These are phyloP conservation scores for Fusarium neocosmosporiellum DNA, from an alignment of 2,329 filamentous ascomycete genomes.

Conservation along the genomic window DNA sequence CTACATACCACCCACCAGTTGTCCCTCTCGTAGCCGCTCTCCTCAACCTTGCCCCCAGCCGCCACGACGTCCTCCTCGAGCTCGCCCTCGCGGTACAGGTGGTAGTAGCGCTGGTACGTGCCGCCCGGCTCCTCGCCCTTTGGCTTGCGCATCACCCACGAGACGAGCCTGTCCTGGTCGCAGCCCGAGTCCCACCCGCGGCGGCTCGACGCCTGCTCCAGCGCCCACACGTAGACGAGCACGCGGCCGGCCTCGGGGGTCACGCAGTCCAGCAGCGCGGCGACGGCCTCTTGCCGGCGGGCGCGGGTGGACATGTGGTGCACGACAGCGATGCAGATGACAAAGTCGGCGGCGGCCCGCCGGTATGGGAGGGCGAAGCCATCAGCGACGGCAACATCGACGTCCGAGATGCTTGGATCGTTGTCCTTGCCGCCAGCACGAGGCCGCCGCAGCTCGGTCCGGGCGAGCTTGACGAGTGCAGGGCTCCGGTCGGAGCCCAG, in stretches of 20 bases:
- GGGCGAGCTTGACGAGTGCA: slow-evolving; percentile 64
- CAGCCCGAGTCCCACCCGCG: slow-evolving; percentile 88
- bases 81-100: slow-evolving; percentile 89
- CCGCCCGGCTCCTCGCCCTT: slow-evolving; percentile 53
- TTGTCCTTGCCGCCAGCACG: slow-evolving; percentile 22
- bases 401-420: slow-evolving; percentile 52
- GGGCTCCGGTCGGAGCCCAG: slow-evolving; percentile 85
- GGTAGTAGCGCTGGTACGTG: slow-evolving; percentile 92
- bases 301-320: slow-evolving; percentile 88
- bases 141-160: slow-evolving; percentile 78
- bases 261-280: slow-evolving; percentile 76
- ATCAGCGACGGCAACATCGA: slow-evolving; percentile 82
- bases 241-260: slow-evolving; percentile 71
- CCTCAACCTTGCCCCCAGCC: slow-evolving; percentile 80
- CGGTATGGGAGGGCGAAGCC: slow-evolving; percentile 86
- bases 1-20: slow-evolving; percentile 92
- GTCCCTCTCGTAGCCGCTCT: slow-evolving; percentile 92
- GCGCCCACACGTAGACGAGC: slow-evolving; percentile 92
- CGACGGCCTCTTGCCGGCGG: slow-evolving; percentile 78
- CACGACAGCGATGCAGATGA: slow-evolving; percentile 91
- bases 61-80: slow-evolving; percentile 80
- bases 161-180: slow-evolving; percentile 92
- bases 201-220: slow-evolving; percentile 89
- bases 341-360: slow-evolving; percentile 74
- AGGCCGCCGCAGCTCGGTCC: slow-evolving; percentile 39